Evolutionary conservation across 306 rosid genomes (phyloP), one percentile per base, ranked within the genome.

Genomic region (Casuarina glauca): DNA sequence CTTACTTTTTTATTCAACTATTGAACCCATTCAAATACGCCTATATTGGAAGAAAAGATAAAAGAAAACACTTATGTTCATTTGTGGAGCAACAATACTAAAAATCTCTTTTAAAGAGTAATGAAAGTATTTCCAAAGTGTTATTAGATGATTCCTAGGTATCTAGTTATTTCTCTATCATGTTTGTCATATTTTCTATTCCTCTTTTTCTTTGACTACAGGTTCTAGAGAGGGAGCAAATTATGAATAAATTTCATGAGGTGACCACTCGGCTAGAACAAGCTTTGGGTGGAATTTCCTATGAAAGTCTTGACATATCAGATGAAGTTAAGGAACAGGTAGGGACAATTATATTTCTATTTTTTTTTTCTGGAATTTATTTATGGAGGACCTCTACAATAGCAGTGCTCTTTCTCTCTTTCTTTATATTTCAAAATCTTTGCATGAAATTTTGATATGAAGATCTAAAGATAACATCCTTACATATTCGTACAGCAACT

Each of bases 311-410:
- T 75, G 99, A 93, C 78, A 90, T 93, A 70, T 96, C 99, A 8
- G 99, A 96, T 85, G 99, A 96, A 91, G 97, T 96, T 80, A 93
- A 90, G 76, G 99, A 96, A 84, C 99, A 96, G 94, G 99, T 96
- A 88, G 76, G 73, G 43, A 67, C 70, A 75, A 66, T 49, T 69
- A 70, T 32, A 53, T 19, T 48, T 32, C n/a, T 75, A 6, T 12
- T 66, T 39, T 69, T 78, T 70, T 39, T 70, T 70, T 50, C 76
- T 48, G 76, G 61, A 35, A 52, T 3, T 6, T 64, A 5, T 12
- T 70, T 50, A 42, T 32, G 26, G 43, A 16, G 63, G 60, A 38
- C 51, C 20, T 20, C 20, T 60, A 16, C 32, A 48, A 69, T 20
- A 17, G 8, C 15, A 75, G 68, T 57, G 43, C 13, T 71, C 41